Conservation (phyloP, 2,329 filamentous ascomycete species). For the Chaetomium globosum region DNA sequence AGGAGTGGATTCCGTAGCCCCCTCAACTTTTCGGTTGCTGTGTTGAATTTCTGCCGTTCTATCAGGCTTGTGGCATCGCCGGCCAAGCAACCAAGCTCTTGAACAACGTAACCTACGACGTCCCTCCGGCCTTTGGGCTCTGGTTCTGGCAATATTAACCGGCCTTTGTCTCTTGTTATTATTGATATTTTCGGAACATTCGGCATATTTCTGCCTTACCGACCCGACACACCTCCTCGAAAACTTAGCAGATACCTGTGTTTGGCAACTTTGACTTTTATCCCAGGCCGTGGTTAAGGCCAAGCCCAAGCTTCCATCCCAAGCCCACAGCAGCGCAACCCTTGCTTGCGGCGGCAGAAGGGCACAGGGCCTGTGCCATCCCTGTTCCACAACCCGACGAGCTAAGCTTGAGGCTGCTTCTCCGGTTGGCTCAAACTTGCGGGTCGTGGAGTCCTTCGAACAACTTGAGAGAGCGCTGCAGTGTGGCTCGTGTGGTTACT, state of each 20-base stretch:
- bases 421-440: slow-evolving; percentile 3
- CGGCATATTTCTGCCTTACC: background rate
- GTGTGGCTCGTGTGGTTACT: background rate
- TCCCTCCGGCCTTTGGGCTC: background rate
- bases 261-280: too few relatives aligned
- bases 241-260: background rate
- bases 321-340: background rate
- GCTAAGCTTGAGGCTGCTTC: slow-evolving; percentile 1
- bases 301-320: background rate
- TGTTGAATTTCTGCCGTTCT: background rate
- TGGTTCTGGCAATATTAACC: background rate
- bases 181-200: background rate
- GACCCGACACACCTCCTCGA: background rate
- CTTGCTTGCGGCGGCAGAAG: background rate
- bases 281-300: background rate
- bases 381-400: slow-evolving; percentile 1
- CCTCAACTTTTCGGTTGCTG: background rate
- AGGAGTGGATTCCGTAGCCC: background rate
- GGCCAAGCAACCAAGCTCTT: background rate
- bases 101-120: background rate
- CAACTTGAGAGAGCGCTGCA: background rate
- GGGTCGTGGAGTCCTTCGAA: background rate
- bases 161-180: background rate
- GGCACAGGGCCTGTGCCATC: slow-evolving; percentile 2
- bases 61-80: background rate